These are phyloP conservation scores for Magnaporthales sp. DNA, from an alignment of 2,329 filamentous ascomycete species.

Conservation along the genomic window DNA sequence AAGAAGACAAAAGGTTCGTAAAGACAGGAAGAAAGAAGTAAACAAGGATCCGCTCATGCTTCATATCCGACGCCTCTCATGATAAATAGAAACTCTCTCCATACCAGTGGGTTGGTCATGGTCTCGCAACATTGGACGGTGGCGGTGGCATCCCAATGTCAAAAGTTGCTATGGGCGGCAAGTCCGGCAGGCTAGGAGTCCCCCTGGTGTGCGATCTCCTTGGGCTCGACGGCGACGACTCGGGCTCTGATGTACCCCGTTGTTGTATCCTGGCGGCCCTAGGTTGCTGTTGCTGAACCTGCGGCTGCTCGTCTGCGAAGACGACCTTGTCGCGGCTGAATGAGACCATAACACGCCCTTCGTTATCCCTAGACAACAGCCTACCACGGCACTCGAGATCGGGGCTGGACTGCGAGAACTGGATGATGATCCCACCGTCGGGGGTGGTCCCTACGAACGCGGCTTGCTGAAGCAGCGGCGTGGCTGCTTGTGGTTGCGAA, in stretches of 20 bases:
- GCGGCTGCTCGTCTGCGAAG: background rate
- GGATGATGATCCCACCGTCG: slow-evolving; percentile 4
- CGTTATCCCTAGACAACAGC: background rate
- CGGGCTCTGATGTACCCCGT: background rate
- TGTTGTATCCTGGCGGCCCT: background rate
- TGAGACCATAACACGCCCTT: slow-evolving; percentile 4
- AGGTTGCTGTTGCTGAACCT: background rate
- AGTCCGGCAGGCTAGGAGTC: background rate
- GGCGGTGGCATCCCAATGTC: background rate
- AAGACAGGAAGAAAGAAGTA: background rate
- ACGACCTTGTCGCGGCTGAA: slow-evolving; percentile 4
- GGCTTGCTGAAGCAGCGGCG: background rate
- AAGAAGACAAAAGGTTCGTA: background rate
- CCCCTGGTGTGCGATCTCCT: background rate
- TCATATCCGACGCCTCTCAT: background rate
- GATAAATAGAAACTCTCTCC: background rate
- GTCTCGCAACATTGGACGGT: background rate
- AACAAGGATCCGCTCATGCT: background rate
- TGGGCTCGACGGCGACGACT: background rate
- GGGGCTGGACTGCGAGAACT: slow-evolving; percentile 1
- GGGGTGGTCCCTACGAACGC: background rate
- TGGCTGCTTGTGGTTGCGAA: background rate
- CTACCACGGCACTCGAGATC: slow-evolving; percentile 4
- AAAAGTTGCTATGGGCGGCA: background rate
- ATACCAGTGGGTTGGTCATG: background rate